Percentiles rank a stretch among this genome's conserved stretches.
phyloP scores from a whole-genome alignment of 352 stramenopile genomes.

The Globisporangium paroecandrum region DNA sequence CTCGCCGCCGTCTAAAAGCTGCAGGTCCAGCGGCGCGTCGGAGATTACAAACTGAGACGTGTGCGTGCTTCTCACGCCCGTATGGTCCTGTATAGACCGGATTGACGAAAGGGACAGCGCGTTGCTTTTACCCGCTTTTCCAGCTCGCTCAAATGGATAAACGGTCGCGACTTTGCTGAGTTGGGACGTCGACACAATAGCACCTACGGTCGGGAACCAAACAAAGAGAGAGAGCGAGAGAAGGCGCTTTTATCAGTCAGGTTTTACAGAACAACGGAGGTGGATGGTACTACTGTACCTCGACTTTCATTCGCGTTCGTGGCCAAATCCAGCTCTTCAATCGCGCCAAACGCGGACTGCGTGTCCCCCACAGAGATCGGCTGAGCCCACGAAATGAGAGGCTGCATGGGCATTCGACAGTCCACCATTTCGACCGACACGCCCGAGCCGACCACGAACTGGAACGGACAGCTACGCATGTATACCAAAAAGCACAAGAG shows the following conservation, averaged over 20 bases:
- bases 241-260: background rate
- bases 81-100: slow-evolving; percentile 37
- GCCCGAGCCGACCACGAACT: slow-evolving; percentile 63
- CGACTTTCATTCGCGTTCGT: slow-evolving; percentile 24
- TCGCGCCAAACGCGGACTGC: slow-evolving; percentile 29
- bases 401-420: slow-evolving; percentile 53
- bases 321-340: slow-evolving; percentile 47
- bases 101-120: slow-evolving; percentile 38
- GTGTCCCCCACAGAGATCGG: slow-evolving; percentile 11
- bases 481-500: background rate
- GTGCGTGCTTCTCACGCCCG: slow-evolving; percentile 14
- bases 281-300: slow-evolving; percentile 17
- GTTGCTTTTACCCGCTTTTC: slow-evolving; percentile 20
- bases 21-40: slow-evolving; percentile 58
- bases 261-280: background rate
- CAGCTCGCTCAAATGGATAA: slow-evolving; percentile 43
- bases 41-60: slow-evolving; percentile 52
- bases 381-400: slow-evolving; percentile 62
- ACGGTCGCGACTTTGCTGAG: slow-evolving; percentile 38
- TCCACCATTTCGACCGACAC: slow-evolving; percentile 70
- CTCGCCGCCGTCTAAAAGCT: slow-evolving; percentile 55
- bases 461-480: slow-evolving; percentile 50
- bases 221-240: background rate
- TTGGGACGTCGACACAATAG: slow-evolving; percentile 39
- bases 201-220: slow-evolving; percentile 19